Conservation (phyloP, 2,329 filamentous ascomycete species). For the Dactylellina haptotyla region DNA sequence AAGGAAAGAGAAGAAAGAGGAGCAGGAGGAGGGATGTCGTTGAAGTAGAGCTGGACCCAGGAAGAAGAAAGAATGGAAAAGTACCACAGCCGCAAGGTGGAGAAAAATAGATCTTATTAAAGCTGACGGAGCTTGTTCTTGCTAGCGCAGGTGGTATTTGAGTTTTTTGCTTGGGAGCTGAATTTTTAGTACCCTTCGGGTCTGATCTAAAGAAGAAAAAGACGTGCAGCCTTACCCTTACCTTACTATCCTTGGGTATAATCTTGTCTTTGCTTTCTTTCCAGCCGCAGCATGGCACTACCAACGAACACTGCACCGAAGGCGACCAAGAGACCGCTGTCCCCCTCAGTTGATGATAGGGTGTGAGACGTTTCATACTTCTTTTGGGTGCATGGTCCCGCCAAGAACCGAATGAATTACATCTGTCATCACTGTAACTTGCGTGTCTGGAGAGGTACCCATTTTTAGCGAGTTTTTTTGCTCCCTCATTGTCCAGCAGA, state of each 20-base stretch:
- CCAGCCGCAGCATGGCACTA: slow-evolving; percentile 31
- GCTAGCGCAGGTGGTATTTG: slow-evolving; percentile 45
- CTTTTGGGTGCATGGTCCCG: neutral
- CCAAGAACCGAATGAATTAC: slow-evolving; percentile 9
- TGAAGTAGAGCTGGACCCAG: neutral
- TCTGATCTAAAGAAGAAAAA: neutral
- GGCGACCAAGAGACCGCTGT: slow-evolving; percentile 1
- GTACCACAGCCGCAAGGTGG: slow-evolving; percentile 14
- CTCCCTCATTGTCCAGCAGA: neutral
- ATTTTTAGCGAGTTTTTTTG: neutral
- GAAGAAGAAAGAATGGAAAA: neutral
- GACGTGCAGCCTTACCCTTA: slow-evolving; percentile 27
- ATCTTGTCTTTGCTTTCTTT: slow-evolving; percentile 1
- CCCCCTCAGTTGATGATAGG: neutral
- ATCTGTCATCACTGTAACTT: neutral
- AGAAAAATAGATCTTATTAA: slow-evolving; percentile 43
- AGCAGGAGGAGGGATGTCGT: neutral
- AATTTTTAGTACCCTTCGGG: slow-evolving; percentile 5
- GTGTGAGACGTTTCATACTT: slow-evolving; percentile 45
- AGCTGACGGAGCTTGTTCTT: slow-evolving; percentile 42
- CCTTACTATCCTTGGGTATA: slow-evolving; percentile 5
- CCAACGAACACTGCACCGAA: slow-evolving; percentile 5
- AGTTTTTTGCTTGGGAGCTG: slow-evolving; percentile 51
- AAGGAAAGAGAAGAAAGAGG: slow-evolving; percentile 6
- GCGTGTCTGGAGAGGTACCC: neutral